Evolutionary conservation across 2,329 filamentous ascomycete genomes (phyloP).

Genomic region (Aspergillus bombycis): DNA sequence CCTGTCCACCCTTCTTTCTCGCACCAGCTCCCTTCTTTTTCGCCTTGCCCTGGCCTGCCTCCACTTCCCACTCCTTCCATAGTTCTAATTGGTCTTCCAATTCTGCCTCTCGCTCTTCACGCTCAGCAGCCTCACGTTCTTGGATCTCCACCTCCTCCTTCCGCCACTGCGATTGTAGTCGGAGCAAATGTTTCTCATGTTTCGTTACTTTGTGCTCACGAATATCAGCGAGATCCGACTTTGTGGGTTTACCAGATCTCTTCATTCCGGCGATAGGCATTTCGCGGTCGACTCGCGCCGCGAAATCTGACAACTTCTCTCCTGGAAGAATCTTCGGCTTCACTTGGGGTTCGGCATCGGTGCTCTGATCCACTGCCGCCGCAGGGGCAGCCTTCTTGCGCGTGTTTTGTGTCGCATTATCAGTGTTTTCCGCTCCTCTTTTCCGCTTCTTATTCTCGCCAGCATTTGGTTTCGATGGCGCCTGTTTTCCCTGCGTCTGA

Average conservation of each 20-base stretch:
- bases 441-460: conserved; percentile 55
- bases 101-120: conserved; percentile 66
- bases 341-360: conserved; percentile 16
- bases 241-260: conserved; percentile 50
- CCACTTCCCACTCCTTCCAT: conserved; percentile 65
- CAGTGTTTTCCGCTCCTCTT: conserved; percentile 26
- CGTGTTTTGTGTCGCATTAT: conserved; percentile 20
- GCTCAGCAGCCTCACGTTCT: conserved; percentile 78
- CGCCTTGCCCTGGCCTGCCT: conserved; percentile 54
- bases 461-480: conserved; percentile 69
- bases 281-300: conserved; percentile 79
- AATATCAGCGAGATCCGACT: conserved; percentile 32
- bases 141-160: conserved; percentile 59
- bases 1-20: conserved; percentile 46
- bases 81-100: conserved; percentile 65
- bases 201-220: conserved; percentile 69
- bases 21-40: conserved; percentile 50
- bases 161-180: conserved; percentile 62
- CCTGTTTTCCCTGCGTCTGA: conserved; percentile 57
- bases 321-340: conserved; percentile 76
- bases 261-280: conserved; percentile 75
- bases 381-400: conserved; percentile 24
- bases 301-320: conserved; percentile 80
- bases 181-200: conserved; percentile 77
- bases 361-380: neutral